Evolutionary conservation across 805 yeast genomes (phyloP), one percentile per base, ranked within the genome.

Genomic region (Starmerella potacharoeniae): DNA sequence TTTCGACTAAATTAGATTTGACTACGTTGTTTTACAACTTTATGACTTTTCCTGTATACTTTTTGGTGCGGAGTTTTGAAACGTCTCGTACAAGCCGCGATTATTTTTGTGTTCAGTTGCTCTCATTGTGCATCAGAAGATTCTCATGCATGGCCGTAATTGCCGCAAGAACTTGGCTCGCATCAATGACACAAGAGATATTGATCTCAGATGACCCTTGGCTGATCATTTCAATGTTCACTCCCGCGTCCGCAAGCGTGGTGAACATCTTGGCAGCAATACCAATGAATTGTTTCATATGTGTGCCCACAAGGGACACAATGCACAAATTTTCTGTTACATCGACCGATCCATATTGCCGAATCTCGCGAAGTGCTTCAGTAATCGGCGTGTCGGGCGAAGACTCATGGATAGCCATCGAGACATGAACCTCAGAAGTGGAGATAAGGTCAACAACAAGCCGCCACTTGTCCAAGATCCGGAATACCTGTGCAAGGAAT

Each of bases 141-240:
- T 79, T 81, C 45, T 83, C 84, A 67, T 93, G 98, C 56, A 93
- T 81, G 5, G 89, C 84, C 66, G 82, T 82, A 61, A 93, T 75
- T 4, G 97, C 97, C 68, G 86, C 85, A 34, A 87, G 72, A 13
- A 95, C 82, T 66, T 93, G 93, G 54, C 73, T 72, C 61, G 86
- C 88, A 60, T 85, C 86, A 58, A 93, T 88, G 52, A 93, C 98
- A 60, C 97, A 95, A 36, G 95, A 86, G 52, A 93, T 93, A 69
- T 93, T 93, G 66, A 93, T 93, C 72, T 93, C 98, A 66, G 91
- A 91, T 17, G 97, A 96, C 64, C 98, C 98, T 76, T 93, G 98
- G 55, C 89, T 80, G 71, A 93, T 93, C 98, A 93, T 93, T 71
- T 93, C 98, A 63, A 93, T 88, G 71, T 93, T 93, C 67, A 93